Base-by-base conservation (phyloP, 495 filamentous ascomycete genomes). In the Hypoxylon lienhwacheense region DNA sequence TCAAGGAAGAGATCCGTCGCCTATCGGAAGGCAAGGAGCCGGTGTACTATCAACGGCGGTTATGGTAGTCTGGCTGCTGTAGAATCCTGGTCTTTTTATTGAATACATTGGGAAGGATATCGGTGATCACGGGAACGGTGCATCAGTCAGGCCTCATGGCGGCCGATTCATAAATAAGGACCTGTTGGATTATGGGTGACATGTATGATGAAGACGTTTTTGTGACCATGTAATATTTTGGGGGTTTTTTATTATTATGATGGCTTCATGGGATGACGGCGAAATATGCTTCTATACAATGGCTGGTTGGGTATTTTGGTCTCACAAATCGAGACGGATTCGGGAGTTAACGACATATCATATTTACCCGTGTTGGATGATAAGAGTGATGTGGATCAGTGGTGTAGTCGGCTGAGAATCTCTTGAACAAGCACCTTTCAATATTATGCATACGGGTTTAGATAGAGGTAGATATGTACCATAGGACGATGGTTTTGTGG, bases 1-100 rank as follows among this genome's bases (percentile, higher is more conserved):
- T 81, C 41, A 77, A 76, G 55, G 76, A 78, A 25, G 74, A 81
- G 53, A 75, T 81, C 8, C 56, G 70, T 51, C 67, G 63, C 44
- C 60, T 73, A 28, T 66, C 75, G 7, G 65, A 72, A 46, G 70
- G 69, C 7, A 62, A 67, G 12, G 50, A 70, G 29, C 67, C 61
- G 16, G 71, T 73, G 7, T 74, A 75, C 29, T 78, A 77, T 48
- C 74, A 74, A 43, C 67, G 76, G 40, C 55, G 76, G 26, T 55
- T 76, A 55, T 77, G 70, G 68, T 81, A 47, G 26, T 20, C 11
- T 7, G 15, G 10, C 29, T 43, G 21, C 19, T 16, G 6, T 20
- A 1, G 17, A 17, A 5, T 15, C 3, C 47, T 26, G 10, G 24
- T n/a, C n/a, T n/a, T n/a, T n/a, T n/a, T n/a, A n/a, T n/a, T n/a